Evolutionary conservation across 2,329 filamentous ascomycete species (phyloP), one percentile per base, ranked within the genome.

Genomic region (Fusarium lateritium): DNA sequence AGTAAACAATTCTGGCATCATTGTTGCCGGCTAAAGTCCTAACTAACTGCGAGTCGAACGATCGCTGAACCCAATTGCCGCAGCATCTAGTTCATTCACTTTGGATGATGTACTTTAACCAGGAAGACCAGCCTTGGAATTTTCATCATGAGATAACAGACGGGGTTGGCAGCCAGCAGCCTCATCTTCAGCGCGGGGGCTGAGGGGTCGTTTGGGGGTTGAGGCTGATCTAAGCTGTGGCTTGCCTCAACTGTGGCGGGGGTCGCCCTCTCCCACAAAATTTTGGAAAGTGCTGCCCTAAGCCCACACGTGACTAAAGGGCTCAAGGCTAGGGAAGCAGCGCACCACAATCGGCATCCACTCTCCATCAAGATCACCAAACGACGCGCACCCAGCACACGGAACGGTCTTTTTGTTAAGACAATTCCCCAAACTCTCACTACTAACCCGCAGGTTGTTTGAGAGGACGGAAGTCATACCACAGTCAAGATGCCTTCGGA

Each of bases 401-500:
- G 79, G 78, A 79, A 81, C 78, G 79, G 81, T 81, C 82, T 83
- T 81, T 81, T 80, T 75, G 77, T 76, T 79, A 81, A 82, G 81
- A 82, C 80, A 78, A 77, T 79, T 76, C 75, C 75, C 75, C 75
- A 75, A 69, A 79, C 76, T 77, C 75, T 81, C 77, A 77, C 78
- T 79, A 75, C 78, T 75, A 78, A 77, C 76, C 78, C 74, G 76
- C 79, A 77, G 81, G 79, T 83, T 79, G 79, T 77, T 81, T 80
- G 81, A 83, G 82, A 82, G 82, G 79, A 78, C 77, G 79, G 79
- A 79, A 79, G 78, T 74, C 77, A 77, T 78, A 83, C 73, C 77
- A 78, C 81, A 84, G 84, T 85, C 91, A 94, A 89, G 84, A 96
- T 96, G 92, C 89, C 91, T 92, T 91, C 92, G 81, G 92, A 93